Percentiles rank a stretch among this genome's conserved stretches.
Conservation (phyloP, 352 stramenopile genomes). For the Globisporangium okanoganense region DNA sequence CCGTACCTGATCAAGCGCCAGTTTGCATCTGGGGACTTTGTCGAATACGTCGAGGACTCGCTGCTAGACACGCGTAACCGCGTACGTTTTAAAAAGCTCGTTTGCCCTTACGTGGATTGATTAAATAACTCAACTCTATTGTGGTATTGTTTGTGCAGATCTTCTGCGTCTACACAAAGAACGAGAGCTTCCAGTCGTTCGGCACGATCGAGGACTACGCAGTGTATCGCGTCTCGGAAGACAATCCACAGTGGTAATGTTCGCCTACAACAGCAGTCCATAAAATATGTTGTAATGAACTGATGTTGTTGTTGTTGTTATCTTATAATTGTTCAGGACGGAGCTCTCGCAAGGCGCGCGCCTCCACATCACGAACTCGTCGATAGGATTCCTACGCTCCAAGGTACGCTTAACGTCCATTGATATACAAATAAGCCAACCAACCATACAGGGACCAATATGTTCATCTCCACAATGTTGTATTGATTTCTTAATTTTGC, state of each 20-base stretch:
- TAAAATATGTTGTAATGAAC: background rate
- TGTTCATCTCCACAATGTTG: background rate
- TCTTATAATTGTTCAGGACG: conserved; percentile 30
- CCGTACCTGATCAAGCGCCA: conserved; percentile 71
- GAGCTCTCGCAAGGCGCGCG: conserved; percentile 62
- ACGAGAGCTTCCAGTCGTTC: conserved; percentile 68
- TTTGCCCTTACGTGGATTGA: background rate
- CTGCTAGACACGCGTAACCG: conserved; percentile 69
- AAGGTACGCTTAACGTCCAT: conserved; percentile 25
- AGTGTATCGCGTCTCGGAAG: conserved; percentile 38
- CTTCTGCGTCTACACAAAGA: conserved; percentile 79
- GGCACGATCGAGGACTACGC: conserved; percentile 70
- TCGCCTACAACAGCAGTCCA: background rate
- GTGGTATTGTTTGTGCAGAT: conserved; percentile 23
- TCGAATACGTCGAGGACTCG: conserved; percentile 78
- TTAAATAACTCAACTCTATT: too few species aligned
- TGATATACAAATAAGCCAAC: too few species aligned
- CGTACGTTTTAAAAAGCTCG: conserved; percentile 25
- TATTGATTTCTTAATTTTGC: background rate
- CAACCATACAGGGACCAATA: too few species aligned
- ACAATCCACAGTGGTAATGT: conserved; percentile 42
- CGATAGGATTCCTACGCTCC: conserved; percentile 70
- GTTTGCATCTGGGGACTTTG: conserved; percentile 63
- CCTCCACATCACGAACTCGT: conserved; percentile 68
- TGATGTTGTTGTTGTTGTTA: background rate